These are phyloP conservation scores for Amaranthus tricolor DNA, from an alignment of 179 eudicot species.

Conservation along the genomic window DNA sequence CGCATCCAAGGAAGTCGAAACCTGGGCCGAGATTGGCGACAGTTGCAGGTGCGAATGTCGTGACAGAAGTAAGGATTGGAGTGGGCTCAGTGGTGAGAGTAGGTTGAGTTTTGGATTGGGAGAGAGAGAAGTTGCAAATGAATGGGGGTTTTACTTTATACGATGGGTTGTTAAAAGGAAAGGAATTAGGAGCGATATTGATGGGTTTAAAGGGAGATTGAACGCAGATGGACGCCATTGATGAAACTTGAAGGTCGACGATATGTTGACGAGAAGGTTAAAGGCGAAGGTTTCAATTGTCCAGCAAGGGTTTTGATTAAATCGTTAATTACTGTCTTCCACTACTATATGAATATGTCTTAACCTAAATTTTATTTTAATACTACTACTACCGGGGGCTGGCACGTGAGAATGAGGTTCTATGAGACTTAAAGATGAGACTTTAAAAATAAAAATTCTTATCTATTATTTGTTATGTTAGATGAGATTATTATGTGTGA, in stretches of 20 bases:
- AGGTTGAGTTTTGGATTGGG: slow-evolving; percentile 21
- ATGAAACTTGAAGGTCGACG: neutral
- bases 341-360: too few species aligned
- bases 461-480: too few species aligned
- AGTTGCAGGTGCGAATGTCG: slow-evolving; percentile 92
- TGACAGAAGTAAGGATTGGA: slow-evolving; percentile 65
- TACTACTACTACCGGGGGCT: too few species aligned
- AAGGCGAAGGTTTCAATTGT: neutral
- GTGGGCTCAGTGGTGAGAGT: slow-evolving; percentile 49
- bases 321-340: too few species aligned
- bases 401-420: too few species aligned
- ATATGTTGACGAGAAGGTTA: neutral
- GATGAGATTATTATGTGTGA: too few species aligned
- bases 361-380: too few species aligned
- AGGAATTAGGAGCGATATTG: slow-evolving; percentile 19
- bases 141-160: slow-evolving; percentile 9
- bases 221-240: slow-evolving; percentile 25
- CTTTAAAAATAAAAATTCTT: too few species aligned
- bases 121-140: slow-evolving; percentile 38
- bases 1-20: slow-evolving; percentile 90
- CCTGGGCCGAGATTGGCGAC: slow-evolving; percentile 94
- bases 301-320: neutral
- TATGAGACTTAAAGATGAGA: too few species aligned
- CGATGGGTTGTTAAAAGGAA: slow-evolving; percentile 16
- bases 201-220: slow-evolving; percentile 31